Evolutionary conservation across 2,329 filamentous ascomycete genomes (phyloP).

Genomic region (Aspergillus brunneoviolaceus): DNA sequence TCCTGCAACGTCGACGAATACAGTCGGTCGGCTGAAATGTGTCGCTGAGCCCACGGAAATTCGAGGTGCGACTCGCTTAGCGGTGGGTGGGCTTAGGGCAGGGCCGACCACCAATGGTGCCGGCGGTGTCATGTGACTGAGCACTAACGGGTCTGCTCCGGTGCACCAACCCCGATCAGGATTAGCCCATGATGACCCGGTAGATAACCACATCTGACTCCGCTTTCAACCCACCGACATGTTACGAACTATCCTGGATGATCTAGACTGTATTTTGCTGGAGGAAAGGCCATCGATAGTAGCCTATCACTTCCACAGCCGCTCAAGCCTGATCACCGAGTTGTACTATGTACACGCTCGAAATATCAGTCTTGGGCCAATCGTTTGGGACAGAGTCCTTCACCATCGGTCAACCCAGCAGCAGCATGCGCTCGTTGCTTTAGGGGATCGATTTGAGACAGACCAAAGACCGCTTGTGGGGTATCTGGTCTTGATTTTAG

Average conservation of each 20-base stretch:
- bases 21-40: constrained; percentile 39
- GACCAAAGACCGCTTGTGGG: no score
- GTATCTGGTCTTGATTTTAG: no score
- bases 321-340: no score
- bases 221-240: neutral
- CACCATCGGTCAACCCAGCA: no score
- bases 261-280: neutral
- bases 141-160: neutral
- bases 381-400: no score
- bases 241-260: neutral
- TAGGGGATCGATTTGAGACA: no score
- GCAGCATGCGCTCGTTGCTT: no score
- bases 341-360: no score
- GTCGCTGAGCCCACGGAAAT: constrained; percentile 37
- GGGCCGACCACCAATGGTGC: constrained; percentile 25
- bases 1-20: constrained; percentile 36
- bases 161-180: constrained; percentile 6
- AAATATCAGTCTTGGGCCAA: no score
- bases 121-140: constrained; percentile 24
- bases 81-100: constrained; percentile 44
- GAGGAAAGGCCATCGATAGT: no score
- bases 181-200: neutral
- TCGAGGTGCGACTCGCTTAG: constrained; percentile 46
- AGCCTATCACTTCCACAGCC: no score
- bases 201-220: neutral